Base-by-base conservation (phyloP, 768 basidiomycete genomes). In the Serendipita sp. region DNA sequence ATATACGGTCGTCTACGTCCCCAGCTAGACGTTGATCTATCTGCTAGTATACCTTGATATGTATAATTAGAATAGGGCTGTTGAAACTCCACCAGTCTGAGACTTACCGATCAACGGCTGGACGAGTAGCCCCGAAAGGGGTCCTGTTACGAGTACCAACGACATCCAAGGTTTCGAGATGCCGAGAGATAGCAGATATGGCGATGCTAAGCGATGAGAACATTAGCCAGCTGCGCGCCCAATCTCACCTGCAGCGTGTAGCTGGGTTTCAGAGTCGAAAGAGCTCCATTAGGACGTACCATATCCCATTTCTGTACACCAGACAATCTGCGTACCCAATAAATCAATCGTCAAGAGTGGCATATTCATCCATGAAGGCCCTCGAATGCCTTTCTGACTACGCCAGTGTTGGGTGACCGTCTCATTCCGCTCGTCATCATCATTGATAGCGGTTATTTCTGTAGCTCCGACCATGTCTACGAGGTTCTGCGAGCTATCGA, bases 281-380 rank as follows among this genome's bases (percentile, higher is more conserved):
- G 16, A 32, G 3, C 34, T 18, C n/a, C 38, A 2, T 47, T 23
- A 34, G 58, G 10, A 60, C 70, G 41, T 64, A 75, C 89, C 91
- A 67, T 95, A 93, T 0, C 89, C 86, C 90, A 96, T 93, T 71
- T 96, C 93, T 11, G 95, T 86, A 1, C 87, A 88, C 94, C 94
- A 96, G 54, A 95, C 82, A 66, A 91, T 83, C 72, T 91, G 89
- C 0, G 94, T 84, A 3, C 93, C 93, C 2, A 91, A 74, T 63
- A 94, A 75, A 0, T 89, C 88, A 4, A 92, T 70, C 0, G 91
- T 94, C 44, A 95, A 73, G 2, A 80, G 77, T 0, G 88, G 86
- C 32, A 88, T 73, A 54, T 81, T 83, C 0, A 80, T 71, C 84
- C 85, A 89, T 66, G 70, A 68, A 0, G 91, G 90, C 0, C 89